Base-by-base conservation (phyloP, 805 yeast genomes). In the Nakazawaea ishiwadae region DNA sequence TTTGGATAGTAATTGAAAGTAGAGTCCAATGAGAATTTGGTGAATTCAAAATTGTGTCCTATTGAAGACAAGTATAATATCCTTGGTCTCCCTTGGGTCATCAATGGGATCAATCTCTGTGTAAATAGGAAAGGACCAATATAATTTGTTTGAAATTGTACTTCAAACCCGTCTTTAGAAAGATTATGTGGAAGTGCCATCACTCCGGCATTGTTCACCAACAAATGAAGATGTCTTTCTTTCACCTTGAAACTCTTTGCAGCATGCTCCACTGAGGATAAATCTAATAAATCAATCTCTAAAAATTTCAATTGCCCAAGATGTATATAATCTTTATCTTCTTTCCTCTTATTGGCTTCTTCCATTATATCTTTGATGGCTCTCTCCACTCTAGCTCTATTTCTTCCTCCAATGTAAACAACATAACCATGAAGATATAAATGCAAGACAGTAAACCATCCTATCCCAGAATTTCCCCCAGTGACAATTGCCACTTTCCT, bases 391-490 rank as follows among this genome's bases (percentile, higher is more conserved):
- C 83, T 67, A 11, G 69, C 61, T 33, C 63, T 65, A 48, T 75
- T 78, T 48, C 95, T 64, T 4, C 95, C 91, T 3, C 84, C 87
- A 28, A 87, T 65, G 54, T 86, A 87, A 3, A 87, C 81, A 7
- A 70, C 65, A 55, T 74, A 84, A 0, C 96, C 96, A 58, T 86
- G 96, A 38, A 84, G 65, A 52, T 81, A 85, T 5, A 87, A 68
- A 52, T 85, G 90, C 18, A 85, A 65, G 7, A 79, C 86, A 0
- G 90, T 80, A 55, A 69, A 83, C 68, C 75, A 86, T 9, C 96
- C 96, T 15, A 84, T 75, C 0, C 95, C 96, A 42, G 83, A 73
- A 51, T 81, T 84, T 5, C 93, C 95, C 2, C 95, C 95, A 0
- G 93, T 81, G 23, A 87, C 77, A 5, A 87, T 63, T 2, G 86